A percentile compares a stretch with the other conserved stretches of the same genome.
These are phyloP conservation scores for Candida smagusa DNA, from an alignment of 1,139 yeast genomes.

Conservation along the genomic window DNA sequence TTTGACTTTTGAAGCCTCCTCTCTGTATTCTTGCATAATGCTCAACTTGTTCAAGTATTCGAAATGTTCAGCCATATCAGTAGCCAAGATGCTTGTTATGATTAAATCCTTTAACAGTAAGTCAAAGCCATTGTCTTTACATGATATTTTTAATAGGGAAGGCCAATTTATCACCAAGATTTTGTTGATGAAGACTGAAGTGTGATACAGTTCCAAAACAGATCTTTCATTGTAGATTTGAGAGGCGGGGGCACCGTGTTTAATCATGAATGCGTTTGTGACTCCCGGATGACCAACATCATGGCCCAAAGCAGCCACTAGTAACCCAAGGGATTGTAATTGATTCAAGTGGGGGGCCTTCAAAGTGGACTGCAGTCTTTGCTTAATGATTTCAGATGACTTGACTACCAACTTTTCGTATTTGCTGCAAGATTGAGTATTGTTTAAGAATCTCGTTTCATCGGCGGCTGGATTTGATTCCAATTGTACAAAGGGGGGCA, in stretches of 20 bases:
- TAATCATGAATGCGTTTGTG: slow-evolving; percentile 69
- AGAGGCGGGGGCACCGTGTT: slow-evolving; percentile 65
- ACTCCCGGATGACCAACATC: slow-evolving; percentile 97
- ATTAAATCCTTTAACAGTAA: slow-evolving; percentile 30
- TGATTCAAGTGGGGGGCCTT: slow-evolving; percentile 30
- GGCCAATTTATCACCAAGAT: slow-evolving; percentile 69
- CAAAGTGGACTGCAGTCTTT: background rate
- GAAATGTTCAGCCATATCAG: slow-evolving; percentile 92
- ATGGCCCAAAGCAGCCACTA: slow-evolving; percentile 88
- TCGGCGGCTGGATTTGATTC: slow-evolving; percentile 28
- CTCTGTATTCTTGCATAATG: slow-evolving; percentile 16
- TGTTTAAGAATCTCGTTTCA: slow-evolving; percentile 16
- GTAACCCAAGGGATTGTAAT: slow-evolving; percentile 52
- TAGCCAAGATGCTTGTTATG: slow-evolving; percentile 63
- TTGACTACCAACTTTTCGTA: slow-evolving; percentile 1
- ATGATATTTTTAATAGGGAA: slow-evolving; percentile 24
- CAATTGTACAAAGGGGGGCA: slow-evolving; percentile 41
- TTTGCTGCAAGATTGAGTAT: slow-evolving; percentile 18
- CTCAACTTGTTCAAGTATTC: slow-evolving; percentile 58
- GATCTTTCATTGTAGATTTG: slow-evolving; percentile 60
- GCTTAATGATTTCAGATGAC: background rate
- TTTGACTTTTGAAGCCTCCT: slow-evolving; percentile 28
- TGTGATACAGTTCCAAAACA: slow-evolving; percentile 81
- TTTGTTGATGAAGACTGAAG: slow-evolving; percentile 60
- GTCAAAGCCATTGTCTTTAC: slow-evolving; percentile 16